Percentiles rank a stretch among this genome's conserved stretches.
These are phyloP conservation scores for Pleodorina starrii DNA, from an alignment of 139 green algal species.

Conservation along the genomic window DNA sequence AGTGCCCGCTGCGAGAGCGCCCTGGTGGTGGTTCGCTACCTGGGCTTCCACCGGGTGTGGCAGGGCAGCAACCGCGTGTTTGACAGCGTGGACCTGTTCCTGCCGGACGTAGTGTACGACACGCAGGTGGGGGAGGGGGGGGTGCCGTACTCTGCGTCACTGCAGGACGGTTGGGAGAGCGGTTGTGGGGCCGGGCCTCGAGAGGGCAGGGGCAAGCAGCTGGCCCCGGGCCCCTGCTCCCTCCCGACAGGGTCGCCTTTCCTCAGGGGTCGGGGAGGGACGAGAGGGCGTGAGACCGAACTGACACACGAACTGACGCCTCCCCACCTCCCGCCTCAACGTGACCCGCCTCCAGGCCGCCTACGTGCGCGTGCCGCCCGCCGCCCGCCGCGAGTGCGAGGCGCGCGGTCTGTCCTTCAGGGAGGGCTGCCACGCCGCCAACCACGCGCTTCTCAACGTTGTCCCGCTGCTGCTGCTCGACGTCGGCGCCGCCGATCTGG, in stretches of 20 bases:
- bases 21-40: slow-evolving; percentile 81
- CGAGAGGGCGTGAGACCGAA: no score
- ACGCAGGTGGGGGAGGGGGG: slow-evolving; percentile 74
- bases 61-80: slow-evolving; percentile 79
- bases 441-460: slow-evolving; percentile 92
- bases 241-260: no score
- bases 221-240: no score
- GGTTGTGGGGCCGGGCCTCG: no score
- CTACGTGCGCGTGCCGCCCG: slow-evolving; percentile 86
- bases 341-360: slow-evolving; percentile 74
- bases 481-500: slow-evolving; percentile 58
- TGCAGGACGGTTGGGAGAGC: no score
- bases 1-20: slow-evolving; percentile 58
- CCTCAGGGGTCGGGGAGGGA: no score
- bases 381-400: slow-evolving; percentile 56
- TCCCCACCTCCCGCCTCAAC: no score
- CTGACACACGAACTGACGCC: no score
- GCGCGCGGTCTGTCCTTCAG: slow-evolving; percentile 72
- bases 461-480: slow-evolving; percentile 88
- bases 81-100: slow-evolving; percentile 92
- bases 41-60: slow-evolving; percentile 89
- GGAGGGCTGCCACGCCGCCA: slow-evolving; percentile 90
- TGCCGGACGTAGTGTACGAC: slow-evolving; percentile 88
- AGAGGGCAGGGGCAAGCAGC: no score
- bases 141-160: neutral